A percentile compares a stretch with the other conserved stretches of the same genome.
Evolutionary conservation across 2,329 filamentous ascomycete species (phyloP).

Genomic region (Calonectria montana): DNA sequence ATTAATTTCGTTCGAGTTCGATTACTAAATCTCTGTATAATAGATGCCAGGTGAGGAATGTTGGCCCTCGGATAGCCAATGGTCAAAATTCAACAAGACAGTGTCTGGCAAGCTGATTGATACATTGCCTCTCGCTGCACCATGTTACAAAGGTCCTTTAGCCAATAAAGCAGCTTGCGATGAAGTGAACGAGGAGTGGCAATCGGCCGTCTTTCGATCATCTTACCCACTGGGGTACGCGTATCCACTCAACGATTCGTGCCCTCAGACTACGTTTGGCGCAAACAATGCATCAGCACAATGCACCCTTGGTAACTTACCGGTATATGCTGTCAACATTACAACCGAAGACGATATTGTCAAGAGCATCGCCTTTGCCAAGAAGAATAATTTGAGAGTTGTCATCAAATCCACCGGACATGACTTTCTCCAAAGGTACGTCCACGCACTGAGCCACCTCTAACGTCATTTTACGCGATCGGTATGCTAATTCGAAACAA

Average conservation of each 20-base stretch:
- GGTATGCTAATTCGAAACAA: neutral
- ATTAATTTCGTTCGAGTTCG: neutral
- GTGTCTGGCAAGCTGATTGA: neutral
- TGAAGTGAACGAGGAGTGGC: neutral
- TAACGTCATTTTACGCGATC: neutral
- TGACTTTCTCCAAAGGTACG: neutral
- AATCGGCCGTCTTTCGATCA: neutral
- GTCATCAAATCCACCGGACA: neutral
- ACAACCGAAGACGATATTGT: neutral
- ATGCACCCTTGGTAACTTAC: neutral
- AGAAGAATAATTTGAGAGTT: neutral
- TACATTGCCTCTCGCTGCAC: neutral
- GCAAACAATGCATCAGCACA: neutral
- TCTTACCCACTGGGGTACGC: neutral
- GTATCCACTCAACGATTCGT: neutral
- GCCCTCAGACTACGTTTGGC: neutral
- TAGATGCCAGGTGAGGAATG: neutral
- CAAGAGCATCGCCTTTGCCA: neutral
- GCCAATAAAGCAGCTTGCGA: neutral
- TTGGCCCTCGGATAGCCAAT: neutral
- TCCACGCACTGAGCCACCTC: neutral
- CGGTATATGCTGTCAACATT: neutral
- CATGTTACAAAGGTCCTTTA: neutral
- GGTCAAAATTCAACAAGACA: neutral
- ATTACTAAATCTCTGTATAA: neutral